These are phyloP conservation scores for Quercus engelmannii DNA, from an alignment of 306 rosid species.

Conservation along the genomic window DNA sequence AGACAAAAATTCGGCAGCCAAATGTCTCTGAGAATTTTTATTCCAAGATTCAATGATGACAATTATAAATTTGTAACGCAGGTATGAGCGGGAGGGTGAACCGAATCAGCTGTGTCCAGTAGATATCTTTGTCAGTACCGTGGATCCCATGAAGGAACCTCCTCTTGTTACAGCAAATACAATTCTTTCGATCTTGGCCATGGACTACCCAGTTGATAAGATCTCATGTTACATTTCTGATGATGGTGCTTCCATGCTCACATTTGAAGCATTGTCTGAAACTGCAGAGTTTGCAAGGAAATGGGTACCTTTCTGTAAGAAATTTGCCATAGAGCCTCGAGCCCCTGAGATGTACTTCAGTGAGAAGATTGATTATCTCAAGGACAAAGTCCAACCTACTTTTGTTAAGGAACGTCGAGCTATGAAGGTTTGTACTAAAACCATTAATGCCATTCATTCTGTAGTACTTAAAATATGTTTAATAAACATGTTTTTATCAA, in stretches of 20 bases:
- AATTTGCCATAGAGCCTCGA: slow-evolving; percentile 74
- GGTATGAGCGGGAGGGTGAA: slow-evolving; percentile 90
- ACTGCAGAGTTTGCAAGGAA: slow-evolving; percentile 90
- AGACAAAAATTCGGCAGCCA: neutral
- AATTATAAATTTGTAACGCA: slow-evolving; percentile 23
- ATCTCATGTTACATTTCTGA: slow-evolving; percentile 91
- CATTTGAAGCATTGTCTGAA: slow-evolving; percentile 80
- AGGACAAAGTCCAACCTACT: slow-evolving; percentile 96
- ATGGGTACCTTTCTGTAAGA: slow-evolving; percentile 97
- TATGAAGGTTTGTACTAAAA: slow-evolving; percentile 64
- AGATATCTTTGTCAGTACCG: slow-evolving; percentile 91
- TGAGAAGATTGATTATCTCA: slow-evolving; percentile 87
- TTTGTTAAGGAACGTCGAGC: slow-evolving; percentile 93
- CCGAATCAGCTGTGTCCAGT: slow-evolving; percentile 82
- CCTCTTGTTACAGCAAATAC: slow-evolving; percentile 90
- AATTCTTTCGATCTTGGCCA: slow-evolving; percentile 77
- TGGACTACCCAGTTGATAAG: slow-evolving; percentile 91
- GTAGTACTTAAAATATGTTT: neutral
- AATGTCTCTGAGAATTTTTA: slow-evolving; percentile 6
- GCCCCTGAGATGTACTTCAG: slow-evolving; percentile 89
- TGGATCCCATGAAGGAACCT: slow-evolving; percentile 98
- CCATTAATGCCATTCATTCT: slow-evolving; percentile 14
- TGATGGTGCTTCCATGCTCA: slow-evolving; percentile 95
- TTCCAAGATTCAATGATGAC: neutral
- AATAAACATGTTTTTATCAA: neutral